phyloP scores from a whole-genome alignment of 495 filamentous ascomycete species.

The Penicillium taxi region DNA sequence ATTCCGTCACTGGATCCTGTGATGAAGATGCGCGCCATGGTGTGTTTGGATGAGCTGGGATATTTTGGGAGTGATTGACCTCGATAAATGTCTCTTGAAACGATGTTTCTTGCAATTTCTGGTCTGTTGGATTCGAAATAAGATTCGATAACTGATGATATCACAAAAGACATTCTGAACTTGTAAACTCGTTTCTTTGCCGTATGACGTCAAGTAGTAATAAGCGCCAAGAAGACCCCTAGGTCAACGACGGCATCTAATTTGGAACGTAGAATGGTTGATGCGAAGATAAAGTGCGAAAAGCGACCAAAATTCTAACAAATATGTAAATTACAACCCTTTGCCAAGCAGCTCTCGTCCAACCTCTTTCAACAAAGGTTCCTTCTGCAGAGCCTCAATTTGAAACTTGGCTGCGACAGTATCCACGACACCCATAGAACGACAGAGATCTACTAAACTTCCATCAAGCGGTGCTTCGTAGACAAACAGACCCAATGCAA shows the following conservation, averaged over 20 bases:
- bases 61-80: too few species aligned
- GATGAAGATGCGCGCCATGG: slow-evolving; percentile 50
- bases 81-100: too few species aligned
- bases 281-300: neutral
- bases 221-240: too few species aligned
- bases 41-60: too few species aligned
- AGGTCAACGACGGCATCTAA: too few species aligned
- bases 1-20: slow-evolving; percentile 45
- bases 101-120: too few species aligned
- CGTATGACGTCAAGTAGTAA: too few species aligned
- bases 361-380: slow-evolving; percentile 55
- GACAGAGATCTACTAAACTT: slow-evolving; percentile 65
- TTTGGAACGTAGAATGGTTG: too few species aligned
- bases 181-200: too few species aligned
- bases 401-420: slow-evolving; percentile 47
- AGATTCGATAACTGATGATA: too few species aligned
- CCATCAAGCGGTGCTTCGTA: slow-evolving; percentile 63
- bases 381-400: slow-evolving; percentile 40
- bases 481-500: slow-evolving; percentile 63
- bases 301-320: neutral
- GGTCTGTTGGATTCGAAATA: too few species aligned
- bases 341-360: slow-evolving; percentile 39
- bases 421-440: slow-evolving; percentile 58
- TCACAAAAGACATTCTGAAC: too few species aligned
- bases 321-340: slow-evolving; percentile 19